phyloP scores from a whole-genome alignment of 768 basidiomycete genomes.

The Mycena capillaripes region DNA sequence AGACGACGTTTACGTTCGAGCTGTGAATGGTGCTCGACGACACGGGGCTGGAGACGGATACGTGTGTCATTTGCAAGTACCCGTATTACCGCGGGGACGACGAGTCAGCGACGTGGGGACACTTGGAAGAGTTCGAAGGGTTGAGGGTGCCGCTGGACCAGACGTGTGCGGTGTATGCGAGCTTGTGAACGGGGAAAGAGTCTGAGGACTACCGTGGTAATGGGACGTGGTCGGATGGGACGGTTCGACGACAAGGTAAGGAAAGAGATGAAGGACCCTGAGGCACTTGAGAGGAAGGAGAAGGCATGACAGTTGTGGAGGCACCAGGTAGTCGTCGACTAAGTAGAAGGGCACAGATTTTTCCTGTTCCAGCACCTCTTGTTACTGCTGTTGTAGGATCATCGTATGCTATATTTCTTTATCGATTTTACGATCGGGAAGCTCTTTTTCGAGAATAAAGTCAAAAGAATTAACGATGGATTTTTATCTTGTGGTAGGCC shows the following conservation, averaged over 20 bases:
- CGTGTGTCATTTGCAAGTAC: conserved; percentile 16
- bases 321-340: conserved; percentile 36
- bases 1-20: conserved; percentile 3
- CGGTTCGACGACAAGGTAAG: background rate
- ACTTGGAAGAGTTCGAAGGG: conserved; percentile 20
- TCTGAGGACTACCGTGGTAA: background rate
- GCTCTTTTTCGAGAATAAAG: too few relatives aligned
- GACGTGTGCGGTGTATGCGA: conserved; percentile 1
- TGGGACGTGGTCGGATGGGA: conserved; percentile 10
- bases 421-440: too few relatives aligned
- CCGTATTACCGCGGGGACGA: conserved; percentile 7
- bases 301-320: conserved; percentile 1
- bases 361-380: too few relatives aligned
- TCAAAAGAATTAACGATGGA: too few relatives aligned
- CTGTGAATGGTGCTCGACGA: conserved; percentile 22
- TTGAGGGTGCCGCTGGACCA: conserved; percentile 15
- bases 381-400: too few relatives aligned
- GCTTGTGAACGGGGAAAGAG: conserved; percentile 7
- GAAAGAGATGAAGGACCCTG: background rate
- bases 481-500: too few relatives aligned
- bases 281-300: conserved; percentile 4
- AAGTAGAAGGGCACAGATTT: conserved; percentile 43
- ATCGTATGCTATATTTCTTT: too few relatives aligned
- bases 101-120: conserved; percentile 11
- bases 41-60: conserved; percentile 6